Percentiles rank a stretch among this genome's conserved stretches.
Conservation (phyloP, 345 rosid genomes). For the Xanthoceras sorbifolium region DNA sequence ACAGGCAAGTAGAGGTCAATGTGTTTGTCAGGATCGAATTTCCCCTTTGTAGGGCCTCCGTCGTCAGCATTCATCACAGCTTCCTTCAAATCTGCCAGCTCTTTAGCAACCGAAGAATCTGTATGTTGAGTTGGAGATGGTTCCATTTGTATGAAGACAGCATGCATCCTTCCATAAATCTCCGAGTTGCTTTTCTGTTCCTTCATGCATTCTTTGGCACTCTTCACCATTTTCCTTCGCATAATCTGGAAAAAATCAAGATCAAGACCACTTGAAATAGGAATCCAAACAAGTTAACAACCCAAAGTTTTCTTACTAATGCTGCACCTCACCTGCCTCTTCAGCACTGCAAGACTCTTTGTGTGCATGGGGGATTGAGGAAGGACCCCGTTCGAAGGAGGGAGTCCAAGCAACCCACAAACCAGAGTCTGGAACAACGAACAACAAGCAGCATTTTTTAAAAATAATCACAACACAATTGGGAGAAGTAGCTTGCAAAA, state of each 20-base stretch:
- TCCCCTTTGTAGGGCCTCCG: slow-evolving; percentile 41
- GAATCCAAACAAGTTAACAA: slow-evolving; percentile 7
- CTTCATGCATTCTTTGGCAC: slow-evolving; percentile 69
- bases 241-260: slow-evolving; percentile 44
- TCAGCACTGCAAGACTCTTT: slow-evolving; percentile 75
- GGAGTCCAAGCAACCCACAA: slow-evolving; percentile 83
- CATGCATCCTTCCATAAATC: slow-evolving; percentile 79
- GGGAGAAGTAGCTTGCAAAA: not conserved
- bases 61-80: slow-evolving; percentile 68
- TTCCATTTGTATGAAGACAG: slow-evolving; percentile 72
- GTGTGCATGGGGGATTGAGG: slow-evolving; percentile 95
- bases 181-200: slow-evolving; percentile 64
- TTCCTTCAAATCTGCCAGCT: slow-evolving; percentile 67
- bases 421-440: slow-evolving; percentile 60
- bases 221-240: slow-evolving; percentile 74
- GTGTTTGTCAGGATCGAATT: slow-evolving; percentile 67
- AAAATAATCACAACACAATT: slow-evolving; percentile 11
- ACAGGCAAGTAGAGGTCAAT: slow-evolving; percentile 74
- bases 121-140: slow-evolving; percentile 40
- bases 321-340: slow-evolving; percentile 51
- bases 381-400: slow-evolving; percentile 92
- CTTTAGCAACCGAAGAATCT: slow-evolving; percentile 56
- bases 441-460: not conserved
- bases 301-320: too few relatives aligned
- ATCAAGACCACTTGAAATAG: slow-evolving; percentile 6